Conservation (phyloP, 768 basidiomycete species). For the Podaxis sp. region DNA sequence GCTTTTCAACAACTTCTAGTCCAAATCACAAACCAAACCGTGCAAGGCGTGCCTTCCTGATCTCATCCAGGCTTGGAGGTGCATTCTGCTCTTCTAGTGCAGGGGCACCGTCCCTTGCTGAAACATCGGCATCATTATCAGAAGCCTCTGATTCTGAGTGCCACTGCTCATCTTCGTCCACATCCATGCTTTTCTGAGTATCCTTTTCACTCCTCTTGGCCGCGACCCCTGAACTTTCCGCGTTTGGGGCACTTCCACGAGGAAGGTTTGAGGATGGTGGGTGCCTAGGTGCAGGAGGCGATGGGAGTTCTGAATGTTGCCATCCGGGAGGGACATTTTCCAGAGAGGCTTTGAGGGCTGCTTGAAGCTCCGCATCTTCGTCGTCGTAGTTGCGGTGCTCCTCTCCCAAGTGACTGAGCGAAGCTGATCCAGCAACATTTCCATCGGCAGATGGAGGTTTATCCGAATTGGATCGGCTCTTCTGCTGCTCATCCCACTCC, state of each 20-base stretch:
- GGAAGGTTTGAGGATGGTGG: neutral
- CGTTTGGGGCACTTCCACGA: neutral
- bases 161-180: slow-evolving; percentile 7
- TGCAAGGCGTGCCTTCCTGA: slow-evolving; percentile 61
- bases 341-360: slow-evolving; percentile 81
- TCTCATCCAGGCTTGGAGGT: slow-evolving; percentile 58
- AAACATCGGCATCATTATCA: slow-evolving; percentile 19
- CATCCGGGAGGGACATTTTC: slow-evolving; percentile 59
- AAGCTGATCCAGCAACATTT: neutral
- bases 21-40: slow-evolving; percentile 52
- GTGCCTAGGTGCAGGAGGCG: slow-evolving; percentile 12
- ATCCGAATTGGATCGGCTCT: neutral
- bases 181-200: neutral
- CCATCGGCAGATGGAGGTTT: neutral
- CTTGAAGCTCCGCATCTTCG: slow-evolving; percentile 85
- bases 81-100: slow-evolving; percentile 26
- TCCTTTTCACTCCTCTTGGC: neutral
- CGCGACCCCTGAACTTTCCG: neutral
- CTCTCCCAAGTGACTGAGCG: neutral
- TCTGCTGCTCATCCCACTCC: slow-evolving; percentile 7
- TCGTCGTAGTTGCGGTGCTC: slow-evolving; percentile 68
- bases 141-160: slow-evolving; percentile 1
- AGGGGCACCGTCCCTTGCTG: slow-evolving; percentile 16
- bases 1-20: neutral
- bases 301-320: slow-evolving; percentile 29